Base-by-base conservation (phyloP, 129 eudicot species). In the Artemisia tridentata region DNA sequence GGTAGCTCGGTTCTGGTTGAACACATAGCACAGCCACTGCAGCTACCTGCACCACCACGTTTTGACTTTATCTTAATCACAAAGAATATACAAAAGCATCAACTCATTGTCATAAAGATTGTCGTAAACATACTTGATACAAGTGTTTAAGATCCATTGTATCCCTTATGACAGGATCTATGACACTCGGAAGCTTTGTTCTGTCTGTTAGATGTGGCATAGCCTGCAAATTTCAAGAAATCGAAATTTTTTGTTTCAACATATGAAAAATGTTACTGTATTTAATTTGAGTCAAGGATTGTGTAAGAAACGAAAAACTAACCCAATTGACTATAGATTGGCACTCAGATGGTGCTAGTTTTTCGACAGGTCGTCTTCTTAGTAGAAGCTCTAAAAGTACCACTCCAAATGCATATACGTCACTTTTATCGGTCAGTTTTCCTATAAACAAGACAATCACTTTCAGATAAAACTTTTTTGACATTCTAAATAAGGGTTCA, bases 21-120 rank as follows among this genome's bases (percentile, higher is more conserved):
- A 93, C 90, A 76, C 98, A 93, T 64, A 93, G 74, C 54, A 93
- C 98, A 64, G 95, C 98, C 66, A 93, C 89, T 21, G 98, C 98
- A 67, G 98, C 96, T 72, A 93, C 98, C 98, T 92, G 49, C 57
- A 62, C 23, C 23, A 25, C 45, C 73, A 76, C 50, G 74, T 62
- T 54, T 29, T 1, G 27, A 47, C 66, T 71, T 34, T 7, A 6
- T 57, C 47, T 27, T 65, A 41, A 72, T 14, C 45, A 50, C 17
- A 46, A 21, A 59, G 29, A 11, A 2, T 9, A 23, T 59, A 52
- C n/a, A 57, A 3, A 18, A 9, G 12, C 21, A 18, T 18, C 9
- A 12, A 55, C 11, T 18, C 29, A 20, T 31, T 11, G 16, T 54
- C 48, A 54, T 13, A 69, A 17, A 41, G 23, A 56, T 11, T 29